Conservation (phyloP, 73 alveolate genomes). For the Diophrys appendiculata region DNA sequence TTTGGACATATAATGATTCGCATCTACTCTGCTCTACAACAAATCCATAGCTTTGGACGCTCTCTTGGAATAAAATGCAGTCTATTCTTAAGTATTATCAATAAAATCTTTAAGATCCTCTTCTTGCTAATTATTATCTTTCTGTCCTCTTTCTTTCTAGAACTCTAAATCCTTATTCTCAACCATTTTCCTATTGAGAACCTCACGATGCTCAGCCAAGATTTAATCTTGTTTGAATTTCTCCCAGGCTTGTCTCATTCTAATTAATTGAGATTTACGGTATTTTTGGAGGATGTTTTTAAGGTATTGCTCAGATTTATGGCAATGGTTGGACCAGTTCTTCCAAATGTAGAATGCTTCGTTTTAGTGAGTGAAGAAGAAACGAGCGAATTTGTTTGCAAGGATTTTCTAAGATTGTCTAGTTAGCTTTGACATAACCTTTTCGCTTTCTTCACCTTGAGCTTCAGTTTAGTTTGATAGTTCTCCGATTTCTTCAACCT, state of each 20-base stretch:
- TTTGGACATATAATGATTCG: slow-evolving; percentile 11
- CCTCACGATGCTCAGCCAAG: slow-evolving; percentile 16
- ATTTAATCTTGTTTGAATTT: slow-evolving; percentile 25
- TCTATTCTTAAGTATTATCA: background rate
- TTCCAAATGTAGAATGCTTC: slow-evolving; percentile 51
- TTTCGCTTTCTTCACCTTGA: background rate
- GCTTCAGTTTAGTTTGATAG: background rate
- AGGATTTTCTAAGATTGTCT: slow-evolving; percentile 26
- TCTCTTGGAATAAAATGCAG: background rate
- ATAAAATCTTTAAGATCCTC: background rate
- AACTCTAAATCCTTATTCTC: slow-evolving; percentile 11
- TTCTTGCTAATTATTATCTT: slow-evolving; percentile 17
- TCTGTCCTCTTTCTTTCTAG: background rate
- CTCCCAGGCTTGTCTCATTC: slow-evolving; percentile 26
- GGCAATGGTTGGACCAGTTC: slow-evolving; percentile 2
- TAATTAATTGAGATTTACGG: slow-evolving; percentile 4
- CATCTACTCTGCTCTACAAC: background rate
- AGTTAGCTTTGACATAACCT: background rate
- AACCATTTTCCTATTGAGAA: slow-evolving; percentile 12
- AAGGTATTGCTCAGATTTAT: slow-evolving; percentile 14
- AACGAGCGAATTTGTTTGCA: slow-evolving; percentile 39
- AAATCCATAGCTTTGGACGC: background rate
- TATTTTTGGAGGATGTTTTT: slow-evolving; percentile 25
- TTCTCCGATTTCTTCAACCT: background rate
- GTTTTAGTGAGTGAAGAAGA: slow-evolving; percentile 15